A percentile compares a stretch with the other conserved stretches of the same genome.
These are phyloP conservation scores for Phytopythium boreale DNA, from an alignment of 352 stramenopile species.

Conservation along the genomic window DNA sequence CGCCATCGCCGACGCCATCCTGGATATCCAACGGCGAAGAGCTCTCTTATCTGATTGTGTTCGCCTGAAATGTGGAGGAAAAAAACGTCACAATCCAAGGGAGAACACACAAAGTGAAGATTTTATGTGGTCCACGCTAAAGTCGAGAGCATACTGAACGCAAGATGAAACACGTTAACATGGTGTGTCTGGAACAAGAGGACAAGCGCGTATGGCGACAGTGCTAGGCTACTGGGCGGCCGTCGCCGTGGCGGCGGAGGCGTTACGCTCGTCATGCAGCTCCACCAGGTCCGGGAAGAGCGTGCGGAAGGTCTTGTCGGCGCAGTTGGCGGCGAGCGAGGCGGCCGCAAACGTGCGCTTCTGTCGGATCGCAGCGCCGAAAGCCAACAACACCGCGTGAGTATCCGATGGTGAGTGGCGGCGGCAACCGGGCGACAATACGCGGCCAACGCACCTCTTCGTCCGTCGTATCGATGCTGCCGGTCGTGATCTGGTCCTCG, in stretches of 20 bases:
- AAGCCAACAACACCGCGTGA: background rate
- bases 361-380: constrained; percentile 14
- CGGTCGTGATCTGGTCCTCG: constrained; percentile 81
- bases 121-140: background rate
- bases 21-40: no score
- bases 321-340: constrained; percentile 78
- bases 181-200: background rate
- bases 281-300: constrained; percentile 86
- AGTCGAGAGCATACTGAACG: background rate
- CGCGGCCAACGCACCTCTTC: constrained; percentile 38
- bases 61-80: background rate
- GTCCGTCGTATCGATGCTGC: constrained; percentile 77
- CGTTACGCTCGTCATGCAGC: constrained; percentile 27
- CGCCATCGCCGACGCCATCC: constrained; percentile 77
- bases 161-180: constrained; percentile 2
- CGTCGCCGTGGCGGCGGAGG: background rate
- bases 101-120: background rate
- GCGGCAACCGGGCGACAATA: background rate
- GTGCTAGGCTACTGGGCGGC: background rate
- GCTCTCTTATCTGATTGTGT: background rate
- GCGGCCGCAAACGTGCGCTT: constrained; percentile 67
- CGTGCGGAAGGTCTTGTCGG: constrained; percentile 75
- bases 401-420: background rate
- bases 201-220: background rate
- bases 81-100: background rate